These are phyloP conservation scores for Phytophthora sp. DNA, from an alignment of 352 stramenopile species.

Conservation along the genomic window DNA sequence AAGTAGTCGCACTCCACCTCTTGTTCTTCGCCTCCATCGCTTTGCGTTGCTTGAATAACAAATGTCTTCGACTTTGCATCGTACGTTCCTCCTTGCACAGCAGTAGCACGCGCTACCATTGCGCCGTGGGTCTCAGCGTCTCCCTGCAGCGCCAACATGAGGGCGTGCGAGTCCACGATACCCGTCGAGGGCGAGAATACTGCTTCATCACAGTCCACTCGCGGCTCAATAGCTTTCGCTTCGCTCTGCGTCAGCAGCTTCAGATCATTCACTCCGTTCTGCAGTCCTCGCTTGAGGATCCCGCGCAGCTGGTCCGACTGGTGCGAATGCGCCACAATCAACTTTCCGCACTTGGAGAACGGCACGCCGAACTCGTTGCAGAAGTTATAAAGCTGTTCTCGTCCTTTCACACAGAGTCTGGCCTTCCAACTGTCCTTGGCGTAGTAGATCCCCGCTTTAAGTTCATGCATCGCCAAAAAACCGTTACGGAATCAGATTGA, in stretches of 20 bases:
- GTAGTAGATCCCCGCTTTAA: constrained; percentile 94
- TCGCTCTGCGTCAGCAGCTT: constrained; percentile 50
- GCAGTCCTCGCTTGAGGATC: constrained; percentile 42
- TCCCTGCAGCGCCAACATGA: constrained; percentile 91
- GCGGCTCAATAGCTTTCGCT: constrained; percentile 51
- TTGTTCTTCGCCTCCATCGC: constrained; percentile 40
- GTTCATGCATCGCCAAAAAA: background rate
- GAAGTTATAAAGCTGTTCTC: constrained; percentile 92
- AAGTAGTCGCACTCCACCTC: constrained; percentile 91
- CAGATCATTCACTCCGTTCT: constrained; percentile 72
- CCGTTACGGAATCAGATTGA: constrained; percentile 7
- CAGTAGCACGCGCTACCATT: constrained; percentile 74
- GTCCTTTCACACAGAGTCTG: constrained; percentile 90
- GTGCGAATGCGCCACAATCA: constrained; percentile 91
- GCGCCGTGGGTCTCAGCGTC: constrained; percentile 92
- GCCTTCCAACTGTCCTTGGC: constrained; percentile 87
- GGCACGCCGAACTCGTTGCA: constrained; percentile 85
- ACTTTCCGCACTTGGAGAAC: constrained; percentile 92
- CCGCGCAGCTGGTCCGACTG: constrained; percentile 47
- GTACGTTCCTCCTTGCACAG: constrained; percentile 55
- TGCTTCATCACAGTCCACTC: constrained; percentile 70
- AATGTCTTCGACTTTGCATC: constrained; percentile 37
- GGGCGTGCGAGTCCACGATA: constrained; percentile 94
- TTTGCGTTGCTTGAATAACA: constrained; percentile 44
- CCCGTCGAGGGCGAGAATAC: constrained; percentile 95